Base-by-base conservation (phyloP, 192 early-diverging fungal species). In the Gigaspora rosea region DNA sequence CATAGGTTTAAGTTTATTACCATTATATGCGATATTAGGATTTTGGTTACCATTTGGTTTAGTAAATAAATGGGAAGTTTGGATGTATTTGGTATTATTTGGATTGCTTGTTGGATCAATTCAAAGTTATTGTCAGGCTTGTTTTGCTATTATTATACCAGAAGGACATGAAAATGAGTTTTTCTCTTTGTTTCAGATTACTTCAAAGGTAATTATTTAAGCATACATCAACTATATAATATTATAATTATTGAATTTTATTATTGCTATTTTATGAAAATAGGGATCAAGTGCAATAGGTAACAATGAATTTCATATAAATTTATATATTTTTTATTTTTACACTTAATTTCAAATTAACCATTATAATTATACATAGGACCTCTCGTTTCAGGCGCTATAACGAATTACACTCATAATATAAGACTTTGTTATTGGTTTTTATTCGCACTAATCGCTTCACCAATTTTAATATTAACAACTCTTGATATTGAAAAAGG, bases 151-250 rank as follows among this genome's bases (percentile, higher is more conserved):
- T 69, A 63, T 93, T n/a, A 73, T 89, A 33, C 92, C 91, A 8
- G 78, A 79, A 16, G 92, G 92, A 0, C 81, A 81, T 54, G 92
- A 92, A 77, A 83, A 88, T 22, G 88, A 92, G 77, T 90, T 92
- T 80, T 93, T 90, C 77, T 86, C 86, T 5, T 57, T 93, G 20
- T 93, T 84, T 78, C 77, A 84, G 13, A 75, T 89, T 57, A 91
- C 90, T 11, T 89, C 91, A 74, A 90, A 89, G 78, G 90, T 90
- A 41, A 41, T 7, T 82, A 79, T 0, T 79, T 82, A 16, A 89
- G 86, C 87, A 76, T 74, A 49, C 8, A 33, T 12, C 6, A 4
- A 27, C 22, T n/a, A 9, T 32, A 13, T 27, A 20, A 13, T 61
- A 27, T 16, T 47, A 41, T 59, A 8, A 15, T 46, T 66, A 51